Evolutionary conservation across 805 yeast genomes (phyloP), one percentile per base, ranked within the genome.

Genomic region (Metschnikowia kunwiensis): DNA sequence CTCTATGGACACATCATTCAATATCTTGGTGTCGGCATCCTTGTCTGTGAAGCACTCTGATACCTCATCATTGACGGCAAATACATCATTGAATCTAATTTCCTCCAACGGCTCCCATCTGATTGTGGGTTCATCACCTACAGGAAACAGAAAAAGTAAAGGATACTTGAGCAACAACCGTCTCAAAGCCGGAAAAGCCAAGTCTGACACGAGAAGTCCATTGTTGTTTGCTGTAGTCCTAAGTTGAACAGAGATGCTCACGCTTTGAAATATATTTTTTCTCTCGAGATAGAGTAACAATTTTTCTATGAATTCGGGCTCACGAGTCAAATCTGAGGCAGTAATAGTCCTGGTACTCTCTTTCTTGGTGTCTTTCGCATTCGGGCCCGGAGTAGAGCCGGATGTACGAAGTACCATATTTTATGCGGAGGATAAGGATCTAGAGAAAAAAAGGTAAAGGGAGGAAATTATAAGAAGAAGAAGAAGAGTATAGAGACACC

Each of bases 171-270:
- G 31, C 9, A 36, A 33, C 13, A 40, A 38, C 19, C 26, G 22
- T 14, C 44, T 37, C 33, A 40, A 34, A 16, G 44, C 34, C 7
- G 31, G 34, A 11, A 16, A 36, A 5, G 27, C 44, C 15, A 29
- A 25, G 23, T 27, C 27, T 10, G 32, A 27, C 3, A 27, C 23
- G 21, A 40, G 28, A 13, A 24, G 22, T 11, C 27, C 31, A 23
- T 29, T 36, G 30, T 36, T 26, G 19, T 24, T 32, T 16, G 32
- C n/a, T n/a, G n/a, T n/a, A n/a, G n/a, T n/a, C n/a, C n/a, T n/a
- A n/a, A n/a, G n/a, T n/a, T n/a, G n/a, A n/a, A n/a, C 40, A 7
- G 38, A 32, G 20, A 40, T 40, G 32, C 39, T 40, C 11, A 40
- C 13, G 21, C 37, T 32, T 12, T 36, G 32, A 27, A 29, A 36